Percentiles rank a stretch among this genome's conserved stretches.
Evolutionary conservation across 2,329 filamentous ascomycete genomes (phyloP).

Genomic region (Colletotrichum plurivorum): DNA sequence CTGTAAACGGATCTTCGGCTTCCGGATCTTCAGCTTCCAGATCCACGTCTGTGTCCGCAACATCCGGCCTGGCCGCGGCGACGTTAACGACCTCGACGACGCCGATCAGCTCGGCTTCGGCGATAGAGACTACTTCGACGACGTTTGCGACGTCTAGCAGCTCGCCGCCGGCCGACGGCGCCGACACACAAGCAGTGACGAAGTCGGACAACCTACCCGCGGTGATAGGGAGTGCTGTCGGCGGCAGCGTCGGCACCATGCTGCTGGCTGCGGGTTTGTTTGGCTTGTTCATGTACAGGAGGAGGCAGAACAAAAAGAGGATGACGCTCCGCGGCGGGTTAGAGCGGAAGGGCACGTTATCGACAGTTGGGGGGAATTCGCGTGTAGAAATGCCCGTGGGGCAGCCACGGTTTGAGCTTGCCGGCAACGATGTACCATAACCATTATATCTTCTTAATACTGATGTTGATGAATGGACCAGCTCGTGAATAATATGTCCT

Average conservation of each 20-base stretch:
- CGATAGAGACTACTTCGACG: not conserved
- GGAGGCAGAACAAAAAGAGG: not conserved
- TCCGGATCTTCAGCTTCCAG: not conserved
- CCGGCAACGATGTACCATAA: too few relatives aligned
- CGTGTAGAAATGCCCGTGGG: too few relatives aligned
- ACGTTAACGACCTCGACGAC: not conserved
- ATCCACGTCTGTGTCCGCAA: not conserved
- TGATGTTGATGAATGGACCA: too few relatives aligned
- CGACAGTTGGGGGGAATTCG: too few relatives aligned
- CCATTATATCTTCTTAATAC: too few relatives aligned
- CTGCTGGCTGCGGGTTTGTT: not conserved
- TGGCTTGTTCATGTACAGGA: not conserved
- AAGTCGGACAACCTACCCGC: not conserved
- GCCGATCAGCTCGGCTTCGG: not conserved
- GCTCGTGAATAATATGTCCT: too few relatives aligned
- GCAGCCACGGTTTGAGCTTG: too few relatives aligned
- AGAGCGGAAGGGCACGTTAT: too few relatives aligned
- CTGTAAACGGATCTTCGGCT: accelerated
- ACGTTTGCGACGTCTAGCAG: not conserved
- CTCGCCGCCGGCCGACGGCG: not conserved
- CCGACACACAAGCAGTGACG: too few relatives aligned
- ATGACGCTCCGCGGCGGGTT: too few relatives aligned
- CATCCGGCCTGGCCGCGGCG: too few relatives aligned
- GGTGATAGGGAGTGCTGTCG: not conserved
- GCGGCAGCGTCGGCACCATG: not conserved